Percentiles rank a stretch among this genome's conserved stretches.
Evolutionary conservation across 2,329 filamentous ascomycete genomes (phyloP).

Genomic region (Verticillium albo-atrum): DNA sequence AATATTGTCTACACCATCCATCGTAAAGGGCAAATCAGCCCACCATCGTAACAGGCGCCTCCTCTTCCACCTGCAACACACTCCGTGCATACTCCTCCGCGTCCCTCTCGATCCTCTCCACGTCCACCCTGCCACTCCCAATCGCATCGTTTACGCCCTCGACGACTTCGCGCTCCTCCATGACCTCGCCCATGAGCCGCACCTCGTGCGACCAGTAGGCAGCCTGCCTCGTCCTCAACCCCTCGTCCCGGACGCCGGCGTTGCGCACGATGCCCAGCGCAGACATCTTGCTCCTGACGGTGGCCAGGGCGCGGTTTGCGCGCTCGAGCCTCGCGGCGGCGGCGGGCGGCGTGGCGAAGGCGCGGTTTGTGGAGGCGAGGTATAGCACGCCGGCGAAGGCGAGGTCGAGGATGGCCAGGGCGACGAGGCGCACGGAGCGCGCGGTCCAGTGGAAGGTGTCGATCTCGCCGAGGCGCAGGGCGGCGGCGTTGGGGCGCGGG

Average conservation of each 20-base stretch:
- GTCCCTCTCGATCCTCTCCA: conserved; percentile 55
- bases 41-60: conserved; percentile 3
- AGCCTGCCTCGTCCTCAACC: conserved; percentile 60
- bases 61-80: conserved; percentile 27
- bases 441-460: conserved; percentile 70
- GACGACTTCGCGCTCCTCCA: conserved; percentile 74
- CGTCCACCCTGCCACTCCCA: conserved; percentile 54
- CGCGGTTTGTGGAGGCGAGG: conserved; percentile 73
- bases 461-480: conserved; percentile 57
- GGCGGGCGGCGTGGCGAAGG: conserved; percentile 60
- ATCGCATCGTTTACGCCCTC: conserved; percentile 67
- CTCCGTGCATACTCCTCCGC: conserved; percentile 57
- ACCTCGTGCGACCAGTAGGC: conserved; percentile 81
- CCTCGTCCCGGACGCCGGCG: conserved; percentile 68
- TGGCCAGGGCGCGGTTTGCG: conserved; percentile 51
- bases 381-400: conserved; percentile 64
- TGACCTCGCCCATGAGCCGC: conserved; percentile 64
- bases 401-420: conserved; percentile 61
- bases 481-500: conserved; percentile 58
- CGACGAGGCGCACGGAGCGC: conserved; percentile 57
- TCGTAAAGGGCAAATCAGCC: background rate
- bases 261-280: conserved; percentile 76
- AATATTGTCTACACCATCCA: background rate
- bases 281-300: conserved; percentile 61
- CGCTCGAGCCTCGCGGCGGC: conserved; percentile 64